phyloP scores from a whole-genome alignment of 192 early-diverging fungal genomes.

The Geranomyces michiganensis region DNA sequence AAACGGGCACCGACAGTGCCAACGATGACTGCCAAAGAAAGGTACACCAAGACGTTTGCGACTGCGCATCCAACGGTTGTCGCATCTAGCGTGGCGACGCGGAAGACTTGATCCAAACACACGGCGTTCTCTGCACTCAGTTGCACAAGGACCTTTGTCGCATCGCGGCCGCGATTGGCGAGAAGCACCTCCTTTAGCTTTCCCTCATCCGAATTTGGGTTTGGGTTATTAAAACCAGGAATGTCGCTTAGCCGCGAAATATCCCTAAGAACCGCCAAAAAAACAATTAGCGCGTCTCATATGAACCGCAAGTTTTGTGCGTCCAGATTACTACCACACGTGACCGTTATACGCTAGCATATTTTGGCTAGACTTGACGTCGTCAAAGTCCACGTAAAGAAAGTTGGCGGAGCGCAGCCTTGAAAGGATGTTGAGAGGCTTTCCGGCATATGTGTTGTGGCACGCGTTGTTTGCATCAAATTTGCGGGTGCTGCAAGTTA shows the following conservation, averaged over 20 bases:
- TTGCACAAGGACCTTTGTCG: constrained; percentile 18
- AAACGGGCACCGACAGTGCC: constrained; percentile 48
- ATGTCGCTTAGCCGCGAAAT: constrained; percentile 51
- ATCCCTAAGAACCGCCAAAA: constrained; percentile 42
- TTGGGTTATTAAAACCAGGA: too few species aligned
- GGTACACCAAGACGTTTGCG: constrained; percentile 76
- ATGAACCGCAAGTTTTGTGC: constrained; percentile 52
- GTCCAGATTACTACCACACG: constrained; percentile 14
- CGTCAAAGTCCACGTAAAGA: constrained; percentile 12
- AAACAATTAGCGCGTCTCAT: too few species aligned
- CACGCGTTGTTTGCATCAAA: not conserved
- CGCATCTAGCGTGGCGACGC: constrained; percentile 79
- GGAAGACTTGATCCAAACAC: constrained; percentile 78
- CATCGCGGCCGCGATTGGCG: constrained; percentile 51
- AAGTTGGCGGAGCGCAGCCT: not conserved
- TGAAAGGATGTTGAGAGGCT: not conserved
- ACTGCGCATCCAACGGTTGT: constrained; percentile 80
- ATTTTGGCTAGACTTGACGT: constrained; percentile 48
- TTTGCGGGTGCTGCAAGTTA: not conserved
- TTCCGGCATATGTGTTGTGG: not conserved
- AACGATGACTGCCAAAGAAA: constrained; percentile 64
- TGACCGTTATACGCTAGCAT: constrained; percentile 75
- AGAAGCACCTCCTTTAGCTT: not conserved
- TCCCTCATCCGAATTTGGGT: too few species aligned
- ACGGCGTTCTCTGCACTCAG: constrained; percentile 44